Conservation (phyloP, 345 rosid species). For the Excoecaria cochinchinensis region DNA sequence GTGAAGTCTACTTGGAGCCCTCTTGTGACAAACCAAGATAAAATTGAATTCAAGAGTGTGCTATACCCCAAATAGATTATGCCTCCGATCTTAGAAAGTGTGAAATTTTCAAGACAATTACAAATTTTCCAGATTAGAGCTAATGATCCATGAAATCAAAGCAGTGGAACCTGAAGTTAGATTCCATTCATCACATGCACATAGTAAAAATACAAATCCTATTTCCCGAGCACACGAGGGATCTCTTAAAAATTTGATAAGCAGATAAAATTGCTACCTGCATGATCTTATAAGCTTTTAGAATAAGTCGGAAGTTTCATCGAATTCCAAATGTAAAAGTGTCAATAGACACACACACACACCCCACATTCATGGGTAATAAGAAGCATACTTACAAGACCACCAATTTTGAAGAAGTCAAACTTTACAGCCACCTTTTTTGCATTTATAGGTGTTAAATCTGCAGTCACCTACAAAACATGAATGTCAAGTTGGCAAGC, state of each 20-base stretch:
- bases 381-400: conserved; percentile 53
- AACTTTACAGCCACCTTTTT: conserved; percentile 84
- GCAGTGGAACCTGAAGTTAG: not conserved
- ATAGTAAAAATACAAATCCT: too few species aligned
- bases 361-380: not conserved
- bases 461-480: conserved; percentile 72
- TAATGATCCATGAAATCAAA: not conserved
- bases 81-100: too few species aligned
- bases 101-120: not conserved
- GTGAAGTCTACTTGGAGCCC: too few species aligned
- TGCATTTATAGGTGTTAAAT: conserved; percentile 68
- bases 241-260: not conserved
- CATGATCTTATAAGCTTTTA: not conserved
- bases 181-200: not conserved
- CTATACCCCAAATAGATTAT: not conserved
- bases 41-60: not conserved
- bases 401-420: conserved; percentile 66
- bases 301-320: not conserved
- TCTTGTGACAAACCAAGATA: not conserved
- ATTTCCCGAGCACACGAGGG: too few species aligned
- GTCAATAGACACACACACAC: not conserved
- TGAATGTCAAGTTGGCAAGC: conserved; percentile 8
- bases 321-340: not conserved
- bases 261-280: not conserved
- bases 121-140: not conserved